phyloP scores from a whole-genome alignment of 768 basidiomycete genomes.

The Hirschioporus abietinus region DNA sequence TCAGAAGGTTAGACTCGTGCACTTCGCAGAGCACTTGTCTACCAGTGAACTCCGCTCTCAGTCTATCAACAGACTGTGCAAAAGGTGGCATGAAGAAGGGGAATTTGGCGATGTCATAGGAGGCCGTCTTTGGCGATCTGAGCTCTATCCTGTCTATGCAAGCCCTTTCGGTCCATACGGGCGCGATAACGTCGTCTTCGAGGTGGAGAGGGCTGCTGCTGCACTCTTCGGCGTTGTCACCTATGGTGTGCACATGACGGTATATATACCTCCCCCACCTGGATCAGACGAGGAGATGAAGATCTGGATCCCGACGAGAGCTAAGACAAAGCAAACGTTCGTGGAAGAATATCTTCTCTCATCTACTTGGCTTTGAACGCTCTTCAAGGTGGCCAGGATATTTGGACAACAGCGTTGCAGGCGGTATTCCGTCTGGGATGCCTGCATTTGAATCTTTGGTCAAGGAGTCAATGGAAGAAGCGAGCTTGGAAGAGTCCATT shows the following conservation, averaged over 20 bases:
- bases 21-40: slow-evolving; percentile 47
- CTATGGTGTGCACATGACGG: slow-evolving; percentile 88
- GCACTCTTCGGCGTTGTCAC: slow-evolving; percentile 86
- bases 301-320: slow-evolving; percentile 86
- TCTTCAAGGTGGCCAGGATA: slow-evolving; percentile 67
- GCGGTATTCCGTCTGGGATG: slow-evolving; percentile 84
- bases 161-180: slow-evolving; percentile 57
- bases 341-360: slow-evolving; percentile 21
- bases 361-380: slow-evolving; percentile 2
- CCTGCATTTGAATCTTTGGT: slow-evolving; percentile 66
- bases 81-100: slow-evolving; percentile 67
- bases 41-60: slow-evolving; percentile 55
- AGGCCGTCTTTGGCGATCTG: slow-evolving; percentile 76
- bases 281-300: slow-evolving; percentile 37
- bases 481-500: slow-evolving; percentile 65
- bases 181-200: slow-evolving; percentile 66
- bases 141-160: slow-evolving; percentile 74
- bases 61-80: slow-evolving; percentile 61
- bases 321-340: slow-evolving; percentile 85
- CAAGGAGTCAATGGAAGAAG: slow-evolving; percentile 94
- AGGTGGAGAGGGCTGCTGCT: slow-evolving; percentile 87
- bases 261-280: slow-evolving; percentile 31
- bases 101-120: slow-evolving; percentile 63
- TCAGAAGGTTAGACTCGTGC: slow-evolving; percentile 26
- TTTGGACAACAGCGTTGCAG: slow-evolving; percentile 89